phyloP scores from a whole-genome alignment of 2,329 filamentous ascomycete species.

The Epicoccum nigrum region DNA sequence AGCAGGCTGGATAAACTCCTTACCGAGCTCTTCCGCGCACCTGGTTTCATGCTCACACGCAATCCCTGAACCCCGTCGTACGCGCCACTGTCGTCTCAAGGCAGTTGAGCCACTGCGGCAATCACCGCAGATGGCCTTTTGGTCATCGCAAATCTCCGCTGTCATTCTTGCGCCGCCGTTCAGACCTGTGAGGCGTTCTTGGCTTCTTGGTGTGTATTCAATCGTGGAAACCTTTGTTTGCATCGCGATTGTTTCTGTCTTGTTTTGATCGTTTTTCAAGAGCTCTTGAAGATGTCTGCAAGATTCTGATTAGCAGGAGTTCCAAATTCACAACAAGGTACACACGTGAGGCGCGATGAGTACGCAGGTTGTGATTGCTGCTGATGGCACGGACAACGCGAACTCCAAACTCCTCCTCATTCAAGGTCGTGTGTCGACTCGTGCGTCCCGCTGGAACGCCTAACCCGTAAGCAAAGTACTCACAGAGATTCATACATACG shows the following conservation, averaged over 20 bases:
- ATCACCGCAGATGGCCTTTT: conserved; percentile 1
- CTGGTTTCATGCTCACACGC: conserved; percentile 26
- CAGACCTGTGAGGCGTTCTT: conserved; percentile 12
- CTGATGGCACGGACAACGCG: conserved; percentile 2
- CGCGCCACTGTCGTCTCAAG: conserved; percentile 16
- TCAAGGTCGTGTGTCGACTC: neutral
- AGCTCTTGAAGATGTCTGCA: no score
- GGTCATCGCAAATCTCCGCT: conserved; percentile 13
- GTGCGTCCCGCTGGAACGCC: neutral
- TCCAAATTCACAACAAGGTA: neutral
- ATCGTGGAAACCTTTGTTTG: no score
- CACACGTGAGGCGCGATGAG: neutral
- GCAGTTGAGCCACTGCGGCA: conserved; percentile 11
- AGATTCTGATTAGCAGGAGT: no score
- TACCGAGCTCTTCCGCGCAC: conserved; percentile 20
- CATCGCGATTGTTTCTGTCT: no score
- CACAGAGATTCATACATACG: neutral
- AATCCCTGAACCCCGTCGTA: conserved; percentile 14
- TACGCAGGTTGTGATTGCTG: neutral
- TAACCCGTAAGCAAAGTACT: neutral
- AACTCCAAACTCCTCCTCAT: neutral
- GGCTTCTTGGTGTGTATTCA: neutral
- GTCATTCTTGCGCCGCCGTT: neutral
- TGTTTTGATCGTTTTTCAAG: no score
- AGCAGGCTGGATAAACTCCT: neutral